phyloP scores from a whole-genome alignment of 768 basidiomycete genomes.

The Mycena polygramma region DNA sequence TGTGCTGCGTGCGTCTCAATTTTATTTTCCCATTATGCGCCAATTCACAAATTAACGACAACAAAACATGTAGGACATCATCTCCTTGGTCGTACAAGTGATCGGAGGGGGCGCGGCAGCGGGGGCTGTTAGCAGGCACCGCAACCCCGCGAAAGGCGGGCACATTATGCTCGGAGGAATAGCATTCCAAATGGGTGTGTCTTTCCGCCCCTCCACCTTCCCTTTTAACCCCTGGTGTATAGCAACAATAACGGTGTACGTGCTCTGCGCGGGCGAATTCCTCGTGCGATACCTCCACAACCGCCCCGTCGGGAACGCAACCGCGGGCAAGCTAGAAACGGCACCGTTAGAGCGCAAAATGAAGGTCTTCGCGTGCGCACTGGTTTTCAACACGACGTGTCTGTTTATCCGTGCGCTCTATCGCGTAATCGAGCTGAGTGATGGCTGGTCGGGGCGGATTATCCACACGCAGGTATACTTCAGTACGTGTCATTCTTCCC shows the following conservation, averaged over 20 bases:
- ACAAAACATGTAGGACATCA: conserved; percentile 42
- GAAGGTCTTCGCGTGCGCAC: conserved; percentile 11
- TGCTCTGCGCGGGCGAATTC: conserved; percentile 56
- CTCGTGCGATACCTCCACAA: conserved; percentile 49
- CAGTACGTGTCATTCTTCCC: conserved; percentile 39
- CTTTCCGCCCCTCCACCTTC: too few species aligned
- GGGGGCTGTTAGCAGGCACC: not conserved
- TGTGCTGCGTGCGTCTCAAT: conserved; percentile 46
- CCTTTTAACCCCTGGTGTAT: too few species aligned
- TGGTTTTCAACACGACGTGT: conserved; percentile 31
- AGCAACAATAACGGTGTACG: conserved; percentile 32
- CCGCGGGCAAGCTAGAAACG: not conserved
- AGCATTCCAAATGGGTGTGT: not conserved
- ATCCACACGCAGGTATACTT: conserved; percentile 50
- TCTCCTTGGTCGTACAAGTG: not conserved
- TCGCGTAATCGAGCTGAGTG: conserved; percentile 49
- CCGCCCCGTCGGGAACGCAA: not conserved
- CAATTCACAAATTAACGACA: not conserved
- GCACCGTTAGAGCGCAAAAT: not conserved
- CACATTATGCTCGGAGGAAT: not conserved
- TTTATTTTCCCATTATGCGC: not conserved
- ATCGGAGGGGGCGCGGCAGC: not conserved
- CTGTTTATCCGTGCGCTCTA: conserved; percentile 45
- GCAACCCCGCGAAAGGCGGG: not conserved
- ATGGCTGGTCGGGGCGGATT: conserved; percentile 50